phyloP scores from a whole-genome alignment of 257 asterid species.

The Solanum rostratum region DNA sequence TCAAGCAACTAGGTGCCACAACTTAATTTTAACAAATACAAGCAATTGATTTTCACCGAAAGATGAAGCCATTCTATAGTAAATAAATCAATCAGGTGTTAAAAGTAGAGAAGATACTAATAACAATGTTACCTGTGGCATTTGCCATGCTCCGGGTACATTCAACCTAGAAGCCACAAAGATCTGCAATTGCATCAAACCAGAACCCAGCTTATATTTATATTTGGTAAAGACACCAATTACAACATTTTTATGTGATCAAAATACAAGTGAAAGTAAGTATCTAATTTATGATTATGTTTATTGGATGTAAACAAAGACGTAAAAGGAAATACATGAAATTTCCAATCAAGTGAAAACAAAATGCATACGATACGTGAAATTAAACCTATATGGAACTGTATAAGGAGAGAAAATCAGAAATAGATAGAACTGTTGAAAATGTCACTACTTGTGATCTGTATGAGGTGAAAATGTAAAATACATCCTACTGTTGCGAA shows the following conservation, averaged over 20 bases:
- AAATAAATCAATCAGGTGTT: not conserved
- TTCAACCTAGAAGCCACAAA: conserved; percentile 93
- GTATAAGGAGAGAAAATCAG: not conserved
- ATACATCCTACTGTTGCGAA: not conserved
- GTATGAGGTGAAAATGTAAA: not conserved
- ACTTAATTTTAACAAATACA: not conserved
- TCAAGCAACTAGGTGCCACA: not conserved
- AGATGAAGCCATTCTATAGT: not conserved
- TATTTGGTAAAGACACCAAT: not conserved
- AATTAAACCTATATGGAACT: not conserved
- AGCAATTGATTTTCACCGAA: not conserved
- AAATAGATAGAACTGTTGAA: not conserved
- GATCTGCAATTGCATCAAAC: conserved; percentile 40
- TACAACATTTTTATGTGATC: not conserved
- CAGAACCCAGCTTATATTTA: not conserved
- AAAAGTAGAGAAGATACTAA: not conserved
- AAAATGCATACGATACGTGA: not conserved
- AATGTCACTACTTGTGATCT: not conserved
- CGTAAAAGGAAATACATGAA: not conserved
- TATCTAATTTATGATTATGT: not conserved
- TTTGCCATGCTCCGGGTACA: conserved; percentile 99
- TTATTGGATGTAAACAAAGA: not conserved
- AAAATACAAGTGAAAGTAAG: not conserved
- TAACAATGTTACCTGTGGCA: conserved; percentile 76
- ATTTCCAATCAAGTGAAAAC: not conserved